Evolutionary conservation across 768 basidiomycete species (phyloP).

Genomic region (Agrocybe chaxingu): DNA sequence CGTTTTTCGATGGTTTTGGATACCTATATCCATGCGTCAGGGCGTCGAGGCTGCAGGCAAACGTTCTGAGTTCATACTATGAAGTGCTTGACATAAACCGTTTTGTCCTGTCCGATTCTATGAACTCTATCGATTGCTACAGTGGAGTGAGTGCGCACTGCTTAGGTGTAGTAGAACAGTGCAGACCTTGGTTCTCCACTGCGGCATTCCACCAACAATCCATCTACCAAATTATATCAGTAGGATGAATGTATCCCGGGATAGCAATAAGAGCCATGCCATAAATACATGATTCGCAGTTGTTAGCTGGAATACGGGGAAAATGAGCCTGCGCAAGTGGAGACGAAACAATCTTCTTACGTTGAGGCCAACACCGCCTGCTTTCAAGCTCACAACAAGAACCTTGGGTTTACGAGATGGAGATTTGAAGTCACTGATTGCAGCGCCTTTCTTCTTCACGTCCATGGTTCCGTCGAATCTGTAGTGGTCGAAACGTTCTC

Average conservation of each 20-base stretch:
- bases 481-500: conserved; percentile 65
- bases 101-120: conserved; percentile 77
- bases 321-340: background rate
- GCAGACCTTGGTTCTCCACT: conserved; percentile 70
- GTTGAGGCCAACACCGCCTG: conserved; percentile 90
- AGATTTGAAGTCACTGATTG: conserved; percentile 75
- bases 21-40: conserved; percentile 39
- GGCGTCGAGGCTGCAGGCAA: background rate
- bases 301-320: conserved; percentile 47
- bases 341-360: conserved; percentile 33
- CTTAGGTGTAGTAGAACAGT: background rate
- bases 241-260: background rate
- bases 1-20: conserved; percentile 75
- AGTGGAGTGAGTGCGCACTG: background rate
- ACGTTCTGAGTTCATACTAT: conserved; percentile 45
- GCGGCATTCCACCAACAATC: conserved; percentile 93
- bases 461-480: conserved; percentile 95
- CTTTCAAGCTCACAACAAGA: conserved; percentile 77
- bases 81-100: conserved; percentile 83
- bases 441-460: conserved; percentile 72
- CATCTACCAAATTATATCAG: conserved; percentile 49
- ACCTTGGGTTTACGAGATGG: conserved; percentile 71
- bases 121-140: conserved; percentile 84
- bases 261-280: conserved; percentile 33
- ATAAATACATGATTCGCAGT: conserved; percentile 85